Percentiles rank a stretch among this genome's conserved stretches.
These are phyloP conservation scores for Quercus engelmannii DNA, from an alignment of 306 rosid species.

Conservation along the genomic window DNA sequence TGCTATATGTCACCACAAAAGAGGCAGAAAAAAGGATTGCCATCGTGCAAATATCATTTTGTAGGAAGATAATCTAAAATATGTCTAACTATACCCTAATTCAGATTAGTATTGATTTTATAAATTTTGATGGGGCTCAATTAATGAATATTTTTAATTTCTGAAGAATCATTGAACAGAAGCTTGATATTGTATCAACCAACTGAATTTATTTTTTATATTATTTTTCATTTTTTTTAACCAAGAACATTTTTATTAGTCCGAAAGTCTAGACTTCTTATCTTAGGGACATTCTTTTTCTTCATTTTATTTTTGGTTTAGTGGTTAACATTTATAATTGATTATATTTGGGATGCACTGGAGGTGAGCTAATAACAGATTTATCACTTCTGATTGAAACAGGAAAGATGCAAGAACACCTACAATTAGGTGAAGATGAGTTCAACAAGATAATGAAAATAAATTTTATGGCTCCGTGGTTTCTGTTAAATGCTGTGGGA, in stretches of 20 bases:
- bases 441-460: constrained; percentile 58
- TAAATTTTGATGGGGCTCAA: background rate
- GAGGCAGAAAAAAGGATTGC: background rate
- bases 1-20: background rate
- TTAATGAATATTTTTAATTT: background rate
- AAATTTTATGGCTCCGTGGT: constrained; percentile 74
- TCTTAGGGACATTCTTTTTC: background rate
- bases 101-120: background rate
- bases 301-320: background rate
- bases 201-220: background rate
- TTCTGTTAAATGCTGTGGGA: constrained; percentile 69
- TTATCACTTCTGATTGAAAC: constrained; percentile 27
- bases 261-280: background rate
- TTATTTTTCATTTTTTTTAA: background rate
- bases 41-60: background rate
- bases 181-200: background rate
- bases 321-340: background rate
- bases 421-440: constrained; percentile 54
- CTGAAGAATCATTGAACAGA: background rate
- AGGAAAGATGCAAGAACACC: constrained; percentile 62
- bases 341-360: background rate
- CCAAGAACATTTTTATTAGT: background rate
- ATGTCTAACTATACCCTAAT: background rate
- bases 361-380: background rate
- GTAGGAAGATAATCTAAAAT: background rate